A percentile compares a stretch with the other conserved stretches of the same genome.
Evolutionary conservation across 2,329 filamentous ascomycete genomes (phyloP).

Genomic region (Paraphaeosphaeria sporulosa): DNA sequence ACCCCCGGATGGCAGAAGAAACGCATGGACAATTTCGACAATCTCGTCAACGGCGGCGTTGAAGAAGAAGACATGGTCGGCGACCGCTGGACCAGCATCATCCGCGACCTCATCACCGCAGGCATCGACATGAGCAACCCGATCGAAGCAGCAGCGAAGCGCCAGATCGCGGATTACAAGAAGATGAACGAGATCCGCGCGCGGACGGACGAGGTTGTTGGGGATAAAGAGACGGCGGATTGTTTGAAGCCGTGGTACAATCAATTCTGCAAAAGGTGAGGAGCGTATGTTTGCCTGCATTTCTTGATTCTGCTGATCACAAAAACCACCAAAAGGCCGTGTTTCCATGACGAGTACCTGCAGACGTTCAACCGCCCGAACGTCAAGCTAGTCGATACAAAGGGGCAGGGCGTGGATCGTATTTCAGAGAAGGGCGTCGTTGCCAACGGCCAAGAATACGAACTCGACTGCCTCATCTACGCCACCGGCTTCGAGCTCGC

Average conservation of each 20-base stretch:
- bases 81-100: conserved; percentile 58
- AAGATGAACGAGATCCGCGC: conserved; percentile 54
- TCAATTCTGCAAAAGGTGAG: conserved; percentile 65
- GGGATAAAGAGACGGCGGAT: conserved; percentile 59
- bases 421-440: conserved; percentile 54
- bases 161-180: conserved; percentile 45
- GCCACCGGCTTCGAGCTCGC: conserved; percentile 57
- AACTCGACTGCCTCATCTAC: conserved; percentile 57
- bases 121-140: conserved; percentile 12
- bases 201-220: conserved; percentile 59
- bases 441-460: conserved; percentile 57
- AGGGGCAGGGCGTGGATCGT: conserved; percentile 59
- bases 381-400: conserved; percentile 68
- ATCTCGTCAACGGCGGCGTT: conserved; percentile 43
- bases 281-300: too few species aligned
- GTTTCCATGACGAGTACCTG: conserved; percentile 68
- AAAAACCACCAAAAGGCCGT: too few species aligned
- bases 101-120: conserved; percentile 16
- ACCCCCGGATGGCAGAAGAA: conserved; percentile 59
- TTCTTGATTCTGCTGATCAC: too few species aligned
- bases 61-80: conserved; percentile 53
- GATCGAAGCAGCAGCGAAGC: conserved; percentile 24
- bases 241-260: conserved; percentile 68
- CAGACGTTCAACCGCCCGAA: conserved; percentile 65
- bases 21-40: conserved; percentile 56